A percentile compares a stretch with the other conserved stretches of the same genome.
These are phyloP conservation scores for Abrus precatorius DNA, from an alignment of 306 rosid species.

Conservation along the genomic window DNA sequence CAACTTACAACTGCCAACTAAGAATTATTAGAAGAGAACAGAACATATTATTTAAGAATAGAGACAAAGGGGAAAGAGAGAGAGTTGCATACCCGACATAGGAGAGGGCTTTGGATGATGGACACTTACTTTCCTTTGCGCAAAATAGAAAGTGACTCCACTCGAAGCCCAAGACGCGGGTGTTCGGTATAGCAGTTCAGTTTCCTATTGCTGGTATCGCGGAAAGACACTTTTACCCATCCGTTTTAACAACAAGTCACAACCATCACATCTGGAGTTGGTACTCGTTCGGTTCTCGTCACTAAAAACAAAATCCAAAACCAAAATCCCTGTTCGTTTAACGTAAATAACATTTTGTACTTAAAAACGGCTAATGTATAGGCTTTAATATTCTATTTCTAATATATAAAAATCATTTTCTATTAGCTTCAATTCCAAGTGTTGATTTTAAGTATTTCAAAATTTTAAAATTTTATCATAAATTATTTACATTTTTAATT, in stretches of 20 bases:
- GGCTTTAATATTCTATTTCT: too few relatives aligned
- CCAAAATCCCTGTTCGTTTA: background rate
- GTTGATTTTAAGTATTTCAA: too few relatives aligned
- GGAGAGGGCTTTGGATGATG: constrained; percentile 12
- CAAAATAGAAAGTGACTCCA: background rate
- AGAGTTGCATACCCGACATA: constrained; percentile 16
- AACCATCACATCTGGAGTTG: background rate
- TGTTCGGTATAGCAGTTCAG: constrained; percentile 38
- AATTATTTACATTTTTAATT: too few relatives aligned
- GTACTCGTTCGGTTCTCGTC: too few relatives aligned
- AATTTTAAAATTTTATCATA: too few relatives aligned
- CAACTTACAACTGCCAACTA: background rate
- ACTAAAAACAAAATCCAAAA: too few relatives aligned
- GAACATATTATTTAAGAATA: background rate
- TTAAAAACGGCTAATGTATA: too few relatives aligned
- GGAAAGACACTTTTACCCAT: constrained; percentile 35
- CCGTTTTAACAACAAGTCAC: background rate
- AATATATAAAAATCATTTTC: too few relatives aligned
- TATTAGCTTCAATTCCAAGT: too few relatives aligned
- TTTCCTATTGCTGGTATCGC: constrained; percentile 5
- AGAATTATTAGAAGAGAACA: constrained; percentile 7
- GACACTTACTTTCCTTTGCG: background rate
- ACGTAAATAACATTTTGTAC: too few relatives aligned
- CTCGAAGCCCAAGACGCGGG: constrained; percentile 32
- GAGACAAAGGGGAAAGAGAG: background rate